phyloP scores from a whole-genome alignment of 495 filamentous ascomycete genomes.

The Aspergillus cavernicola region DNA sequence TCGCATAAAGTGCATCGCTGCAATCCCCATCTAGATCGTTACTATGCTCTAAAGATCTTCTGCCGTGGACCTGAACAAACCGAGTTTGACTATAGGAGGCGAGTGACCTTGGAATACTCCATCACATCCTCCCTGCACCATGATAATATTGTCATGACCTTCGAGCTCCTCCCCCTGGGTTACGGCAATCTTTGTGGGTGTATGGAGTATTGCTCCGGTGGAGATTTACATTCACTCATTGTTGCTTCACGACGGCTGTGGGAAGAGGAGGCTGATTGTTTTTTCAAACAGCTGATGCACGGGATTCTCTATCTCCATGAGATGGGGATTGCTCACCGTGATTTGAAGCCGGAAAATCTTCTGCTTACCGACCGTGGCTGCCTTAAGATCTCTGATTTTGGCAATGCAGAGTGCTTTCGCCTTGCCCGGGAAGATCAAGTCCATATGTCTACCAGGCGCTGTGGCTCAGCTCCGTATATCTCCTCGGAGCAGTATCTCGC shows the following conservation, averaged over 20 bases:
- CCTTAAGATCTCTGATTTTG: constrained; percentile 2
- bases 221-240: constrained; percentile 2
- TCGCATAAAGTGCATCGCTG: constrained; percentile 1
- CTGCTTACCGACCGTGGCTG: background rate
- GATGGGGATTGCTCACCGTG: background rate
- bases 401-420: background rate
- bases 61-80: background rate
- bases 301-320: background rate
- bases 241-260: background rate
- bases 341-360: constrained; percentile 2
- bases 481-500: background rate
- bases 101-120: background rate
- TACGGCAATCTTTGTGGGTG: background rate
- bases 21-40: background rate
- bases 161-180: constrained; percentile 4
- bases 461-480: constrained; percentile 1
- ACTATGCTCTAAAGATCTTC: background rate
- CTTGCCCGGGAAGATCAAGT: background rate
- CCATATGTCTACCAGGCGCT: background rate
- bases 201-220: constrained; percentile 1
- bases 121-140: background rate
- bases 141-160: background rate
- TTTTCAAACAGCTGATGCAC: constrained; percentile 7
- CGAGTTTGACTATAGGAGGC: background rate
- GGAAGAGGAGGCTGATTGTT: background rate